Conservation (phyloP, 164 flowering plant species). For the Vitis rotundifolia region DNA sequence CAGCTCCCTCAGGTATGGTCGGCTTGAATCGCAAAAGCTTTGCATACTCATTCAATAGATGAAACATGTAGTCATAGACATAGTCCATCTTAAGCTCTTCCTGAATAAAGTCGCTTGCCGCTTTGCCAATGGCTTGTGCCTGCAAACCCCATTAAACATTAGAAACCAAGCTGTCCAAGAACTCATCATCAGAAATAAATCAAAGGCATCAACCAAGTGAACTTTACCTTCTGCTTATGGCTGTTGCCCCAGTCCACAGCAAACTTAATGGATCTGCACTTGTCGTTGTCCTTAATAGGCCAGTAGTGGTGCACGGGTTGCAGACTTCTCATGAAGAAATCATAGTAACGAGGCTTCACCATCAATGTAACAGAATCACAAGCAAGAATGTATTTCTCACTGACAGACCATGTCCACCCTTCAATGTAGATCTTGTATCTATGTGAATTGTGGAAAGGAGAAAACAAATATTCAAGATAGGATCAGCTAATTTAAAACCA, state of each 20-base stretch:
- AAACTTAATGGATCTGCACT: constrained; percentile 26
- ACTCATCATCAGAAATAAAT: too few species aligned
- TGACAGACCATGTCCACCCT: constrained; percentile 31
- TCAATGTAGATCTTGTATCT: constrained; percentile 31
- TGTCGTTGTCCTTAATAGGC: constrained; percentile 23
- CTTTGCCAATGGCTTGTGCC: constrained; percentile 26
- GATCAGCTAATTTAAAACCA: too few species aligned
- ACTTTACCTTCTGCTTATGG: constrained; percentile 13
- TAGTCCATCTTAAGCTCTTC: constrained; percentile 20
- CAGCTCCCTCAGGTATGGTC: constrained; percentile 15
- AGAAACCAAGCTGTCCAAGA: background rate
- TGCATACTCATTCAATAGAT: constrained; percentile 19
- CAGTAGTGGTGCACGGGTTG: constrained; percentile 24
- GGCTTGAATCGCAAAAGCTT: constrained; percentile 19
- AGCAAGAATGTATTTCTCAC: constrained; percentile 24
- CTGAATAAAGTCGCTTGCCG: constrained; percentile 21
- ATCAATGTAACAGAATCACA: constrained; percentile 21
- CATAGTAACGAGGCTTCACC: constrained; percentile 20
- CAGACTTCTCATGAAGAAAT: constrained; percentile 26
- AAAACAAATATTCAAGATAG: too few species aligned
- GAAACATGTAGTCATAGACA: constrained; percentile 27
- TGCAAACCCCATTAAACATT: background rate
- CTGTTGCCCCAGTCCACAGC: constrained; percentile 28
- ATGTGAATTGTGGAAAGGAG: too few species aligned
- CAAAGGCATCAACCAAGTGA: too few species aligned